Evolutionary conservation across 75 land plant genomes (phyloP).

Genomic region (Sequoia sempervirens): DNA sequence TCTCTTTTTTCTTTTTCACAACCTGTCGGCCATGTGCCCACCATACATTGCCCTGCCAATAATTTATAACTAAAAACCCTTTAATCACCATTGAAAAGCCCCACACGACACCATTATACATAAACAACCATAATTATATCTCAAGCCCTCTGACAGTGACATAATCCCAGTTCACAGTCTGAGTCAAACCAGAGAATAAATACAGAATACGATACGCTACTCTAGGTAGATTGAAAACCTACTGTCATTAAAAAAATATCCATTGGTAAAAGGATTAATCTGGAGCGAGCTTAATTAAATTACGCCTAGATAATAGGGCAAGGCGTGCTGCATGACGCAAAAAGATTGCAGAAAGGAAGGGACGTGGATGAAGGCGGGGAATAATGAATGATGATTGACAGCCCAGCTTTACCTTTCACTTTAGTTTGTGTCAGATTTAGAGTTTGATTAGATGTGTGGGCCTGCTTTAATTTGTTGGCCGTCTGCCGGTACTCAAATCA

Average conservation of each 20-base stretch:
- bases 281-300: background rate
- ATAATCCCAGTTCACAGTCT: background rate
- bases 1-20: background rate
- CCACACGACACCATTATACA: background rate
- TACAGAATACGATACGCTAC: background rate
- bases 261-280: background rate
- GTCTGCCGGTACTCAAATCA: no score
- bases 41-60: background rate
- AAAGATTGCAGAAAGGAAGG: background rate
- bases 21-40: conserved; percentile 12
- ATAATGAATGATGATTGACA: conserved; percentile 3
- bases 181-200: background rate
- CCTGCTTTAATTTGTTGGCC: no score
- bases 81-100: conserved; percentile 6
- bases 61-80: background rate
- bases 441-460: background rate
- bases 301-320: background rate
- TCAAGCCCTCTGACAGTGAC: conserved; percentile 2
- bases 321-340: conserved; percentile 6
- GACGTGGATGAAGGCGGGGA: background rate
- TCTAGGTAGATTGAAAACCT: background rate
- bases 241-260: background rate
- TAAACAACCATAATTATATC: background rate
- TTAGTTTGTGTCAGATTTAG: background rate
- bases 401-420: background rate